Conservation (phyloP, 2,329 filamentous ascomycete genomes). For the Cryphonectria naterciae region DNA sequence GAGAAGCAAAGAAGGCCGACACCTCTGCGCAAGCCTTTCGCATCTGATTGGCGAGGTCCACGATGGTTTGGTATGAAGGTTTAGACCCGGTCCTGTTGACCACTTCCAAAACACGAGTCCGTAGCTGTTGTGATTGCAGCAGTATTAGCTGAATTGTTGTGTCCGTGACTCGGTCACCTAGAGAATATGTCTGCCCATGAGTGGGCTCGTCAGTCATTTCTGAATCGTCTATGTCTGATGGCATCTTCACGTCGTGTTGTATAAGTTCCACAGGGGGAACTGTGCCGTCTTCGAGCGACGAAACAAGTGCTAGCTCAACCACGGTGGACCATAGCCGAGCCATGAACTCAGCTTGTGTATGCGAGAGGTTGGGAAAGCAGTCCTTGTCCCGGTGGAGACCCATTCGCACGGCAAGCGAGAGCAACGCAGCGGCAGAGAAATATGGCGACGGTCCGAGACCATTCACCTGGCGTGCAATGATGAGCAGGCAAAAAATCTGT, state of each 20-base stretch:
- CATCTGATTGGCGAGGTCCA: slow-evolving; percentile 29
- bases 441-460: slow-evolving; percentile 34
- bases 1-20: slow-evolving; percentile 29
- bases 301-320: slow-evolving; percentile 34
- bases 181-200: not conserved
- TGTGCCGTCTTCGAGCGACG: slow-evolving; percentile 33
- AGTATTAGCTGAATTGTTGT: slow-evolving; percentile 33
- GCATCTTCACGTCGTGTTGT: slow-evolving; percentile 30
- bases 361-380: slow-evolving; percentile 30
- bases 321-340: slow-evolving; percentile 38
- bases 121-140: slow-evolving; percentile 31
- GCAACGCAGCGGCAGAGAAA: slow-evolving; percentile 36
- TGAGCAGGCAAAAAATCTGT: slow-evolving; percentile 57
- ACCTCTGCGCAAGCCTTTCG: slow-evolving; percentile 33
- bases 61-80: slow-evolving; percentile 28
- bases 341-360: slow-evolving; percentile 35
- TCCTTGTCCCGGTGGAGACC: slow-evolving; percentile 38
- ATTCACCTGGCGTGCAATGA: slow-evolving; percentile 52
- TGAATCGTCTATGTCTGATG: slow-evolving; percentile 33
- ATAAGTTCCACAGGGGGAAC: slow-evolving; percentile 30
- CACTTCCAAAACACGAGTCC: slow-evolving; percentile 31
- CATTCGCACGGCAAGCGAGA: slow-evolving; percentile 38
- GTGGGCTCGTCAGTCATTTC: slow-evolving; percentile 20
- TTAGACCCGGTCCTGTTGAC: slow-evolving; percentile 30
- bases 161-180: slow-evolving; percentile 28